Conservation (phyloP, 345 rosid species). For the Euclidium syriacum region DNA sequence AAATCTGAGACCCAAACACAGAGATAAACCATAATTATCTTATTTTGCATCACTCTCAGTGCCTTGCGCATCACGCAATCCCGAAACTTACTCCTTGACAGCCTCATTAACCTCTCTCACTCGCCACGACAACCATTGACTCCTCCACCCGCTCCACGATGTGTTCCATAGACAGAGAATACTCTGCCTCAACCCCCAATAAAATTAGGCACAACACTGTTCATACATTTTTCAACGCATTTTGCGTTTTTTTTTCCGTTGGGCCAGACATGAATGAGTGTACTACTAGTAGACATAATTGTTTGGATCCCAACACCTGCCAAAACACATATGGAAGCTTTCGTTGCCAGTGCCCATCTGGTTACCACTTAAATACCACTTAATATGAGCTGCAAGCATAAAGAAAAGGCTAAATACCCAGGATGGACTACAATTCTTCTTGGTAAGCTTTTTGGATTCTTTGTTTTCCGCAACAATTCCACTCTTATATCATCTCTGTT, state of each 20-base stretch:
- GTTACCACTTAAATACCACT: background rate
- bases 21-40: too few relatives aligned
- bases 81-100: too few relatives aligned
- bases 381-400: background rate
- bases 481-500: background rate
- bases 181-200: too few relatives aligned
- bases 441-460: background rate
- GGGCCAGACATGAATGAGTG: slow-evolving; percentile 1
- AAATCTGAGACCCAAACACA: too few relatives aligned
- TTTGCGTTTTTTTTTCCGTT: background rate
- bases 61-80: too few relatives aligned
- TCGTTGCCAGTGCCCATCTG: slow-evolving; percentile 22
- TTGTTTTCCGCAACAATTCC: background rate
- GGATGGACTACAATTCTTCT: background rate
- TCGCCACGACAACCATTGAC: too few relatives aligned
- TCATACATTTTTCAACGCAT: too few relatives aligned
- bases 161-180: too few relatives aligned
- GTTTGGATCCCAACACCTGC: background rate
- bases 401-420: background rate
- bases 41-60: too few relatives aligned
- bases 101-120: too few relatives aligned
- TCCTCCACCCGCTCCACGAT: too few relatives aligned
- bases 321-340: slow-evolving; percentile 3
- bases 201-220: too few relatives aligned
- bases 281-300: background rate